Evolutionary conservation across 2,329 filamentous ascomycete genomes (phyloP).

Genomic region (Ceratocystis variospora): DNA sequence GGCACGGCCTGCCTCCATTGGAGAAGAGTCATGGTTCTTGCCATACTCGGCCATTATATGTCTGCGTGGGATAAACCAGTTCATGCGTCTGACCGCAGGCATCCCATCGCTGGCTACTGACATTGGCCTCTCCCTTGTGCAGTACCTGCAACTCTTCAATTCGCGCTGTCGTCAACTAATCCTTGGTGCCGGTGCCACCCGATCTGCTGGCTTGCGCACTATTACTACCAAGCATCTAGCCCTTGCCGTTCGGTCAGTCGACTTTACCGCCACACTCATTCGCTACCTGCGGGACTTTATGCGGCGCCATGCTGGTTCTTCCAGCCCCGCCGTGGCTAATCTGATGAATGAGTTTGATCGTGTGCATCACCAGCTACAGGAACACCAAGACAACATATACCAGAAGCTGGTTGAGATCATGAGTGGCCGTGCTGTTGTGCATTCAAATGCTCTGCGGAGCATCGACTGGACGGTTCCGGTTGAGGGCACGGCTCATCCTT

Average conservation of each 20-base stretch:
- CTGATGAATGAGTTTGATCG: conserved; percentile 80
- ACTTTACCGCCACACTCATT: conserved; percentile 74
- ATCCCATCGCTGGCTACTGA: conserved; percentile 85
- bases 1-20: conserved; percentile 59
- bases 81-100: conserved; percentile 66
- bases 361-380: conserved; percentile 66
- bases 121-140: conserved; percentile 62
- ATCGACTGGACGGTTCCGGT: conserved; percentile 50
- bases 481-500: conserved; percentile 37
- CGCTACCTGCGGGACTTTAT: conserved; percentile 87
- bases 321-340: conserved; percentile 33
- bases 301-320: conserved; percentile 53
- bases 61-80: conserved; percentile 66
- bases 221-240: conserved; percentile 94
- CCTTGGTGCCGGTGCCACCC: conserved; percentile 80
- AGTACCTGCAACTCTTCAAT: conserved; percentile 88
- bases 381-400: conserved; percentile 81
- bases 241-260: conserved; percentile 74
- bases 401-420: conserved; percentile 92
- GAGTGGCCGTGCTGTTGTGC: conserved; percentile 58
- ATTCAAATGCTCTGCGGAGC: conserved; percentile 60
- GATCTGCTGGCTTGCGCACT: conserved; percentile 79
- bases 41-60: conserved; percentile 72
- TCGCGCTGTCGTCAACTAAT: conserved; percentile 94
- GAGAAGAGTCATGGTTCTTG: conserved; percentile 73